phyloP scores from a whole-genome alignment of 805 yeast species.

The Ogataea sp. region DNA sequence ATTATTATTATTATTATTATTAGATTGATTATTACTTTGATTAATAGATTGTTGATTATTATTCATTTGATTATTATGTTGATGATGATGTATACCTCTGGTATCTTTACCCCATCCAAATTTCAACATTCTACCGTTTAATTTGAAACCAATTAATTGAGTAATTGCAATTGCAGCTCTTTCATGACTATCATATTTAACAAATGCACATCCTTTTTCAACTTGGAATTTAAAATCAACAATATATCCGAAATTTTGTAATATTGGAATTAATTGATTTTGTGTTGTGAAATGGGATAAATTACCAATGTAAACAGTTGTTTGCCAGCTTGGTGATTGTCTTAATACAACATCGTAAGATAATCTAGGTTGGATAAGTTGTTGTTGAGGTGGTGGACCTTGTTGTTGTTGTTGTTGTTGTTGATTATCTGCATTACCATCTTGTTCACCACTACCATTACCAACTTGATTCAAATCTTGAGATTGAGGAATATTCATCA shows the following conservation, averaged over 20 bases:
- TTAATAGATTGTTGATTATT: too few relatives aligned
- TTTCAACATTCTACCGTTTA: constrained; percentile 72
- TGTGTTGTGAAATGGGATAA: constrained; percentile 71
- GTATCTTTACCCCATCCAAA: constrained; percentile 82
- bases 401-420: constrained; percentile 8
- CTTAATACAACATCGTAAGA: constrained; percentile 61
- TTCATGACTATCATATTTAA: constrained; percentile 79
- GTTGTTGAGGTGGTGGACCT: background rate
- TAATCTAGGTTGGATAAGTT: background rate
- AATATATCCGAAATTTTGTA: constrained; percentile 76
- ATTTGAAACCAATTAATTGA: constrained; percentile 59
- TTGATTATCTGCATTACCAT: too few relatives aligned
- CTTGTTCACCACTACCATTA: too few relatives aligned
- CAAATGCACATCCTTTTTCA: constrained; percentile 84
- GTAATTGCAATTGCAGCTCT: constrained; percentile 84
- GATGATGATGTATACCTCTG: background rate
- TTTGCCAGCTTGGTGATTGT: constrained; percentile 76
- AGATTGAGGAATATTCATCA: too few relatives aligned
- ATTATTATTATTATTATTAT: too few relatives aligned
- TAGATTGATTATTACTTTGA: too few relatives aligned
- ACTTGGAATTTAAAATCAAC: constrained; percentile 74
- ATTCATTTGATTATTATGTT: too few relatives aligned
- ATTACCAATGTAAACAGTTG: constrained; percentile 84
- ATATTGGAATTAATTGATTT: constrained; percentile 60
- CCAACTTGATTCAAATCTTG: too few relatives aligned